phyloP scores from a whole-genome alignment of 805 yeast genomes.

The Saccharomycopsis sp. region DNA sequence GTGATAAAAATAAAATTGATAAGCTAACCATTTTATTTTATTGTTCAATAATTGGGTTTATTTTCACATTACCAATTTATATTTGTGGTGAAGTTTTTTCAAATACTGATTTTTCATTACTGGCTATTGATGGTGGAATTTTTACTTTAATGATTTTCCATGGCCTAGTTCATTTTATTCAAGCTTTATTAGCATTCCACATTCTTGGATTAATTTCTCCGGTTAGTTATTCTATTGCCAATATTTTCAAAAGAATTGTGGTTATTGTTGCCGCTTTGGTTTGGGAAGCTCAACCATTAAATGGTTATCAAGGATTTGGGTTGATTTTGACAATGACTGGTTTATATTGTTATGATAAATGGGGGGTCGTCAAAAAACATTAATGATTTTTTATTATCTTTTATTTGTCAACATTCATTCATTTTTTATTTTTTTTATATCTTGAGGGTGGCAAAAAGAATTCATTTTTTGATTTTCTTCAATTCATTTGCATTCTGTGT shows the following conservation, averaged over 20 bases:
- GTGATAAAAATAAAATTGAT: constrained; percentile 37
- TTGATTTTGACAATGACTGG: constrained; percentile 46
- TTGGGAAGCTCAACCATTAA: constrained; percentile 40
- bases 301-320: constrained; percentile 29
- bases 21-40: constrained; percentile 61
- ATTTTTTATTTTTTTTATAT: too few relatives aligned
- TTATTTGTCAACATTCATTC: too few relatives aligned
- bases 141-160: constrained; percentile 43
- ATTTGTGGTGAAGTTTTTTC: constrained; percentile 43
- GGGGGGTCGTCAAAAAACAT: constrained; percentile 22
- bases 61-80: constrained; percentile 58
- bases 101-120: constrained; percentile 21
- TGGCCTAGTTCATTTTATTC: constrained; percentile 59
- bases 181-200: constrained; percentile 66
- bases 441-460: too few relatives aligned
- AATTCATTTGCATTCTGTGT: too few relatives aligned
- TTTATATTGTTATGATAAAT: constrained; percentile 63
- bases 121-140: constrained; percentile 20
- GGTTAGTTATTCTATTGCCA: constrained; percentile 68
- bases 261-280: constrained; percentile 55
- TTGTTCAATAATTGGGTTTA: constrained; percentile 60
- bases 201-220: constrained; percentile 62
- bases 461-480: too few relatives aligned
- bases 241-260: constrained; percentile 60
- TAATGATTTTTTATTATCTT: too few relatives aligned